phyloP scores from a whole-genome alignment of 2,329 filamentous ascomycete genomes.

The Onygenales sp. region DNA sequence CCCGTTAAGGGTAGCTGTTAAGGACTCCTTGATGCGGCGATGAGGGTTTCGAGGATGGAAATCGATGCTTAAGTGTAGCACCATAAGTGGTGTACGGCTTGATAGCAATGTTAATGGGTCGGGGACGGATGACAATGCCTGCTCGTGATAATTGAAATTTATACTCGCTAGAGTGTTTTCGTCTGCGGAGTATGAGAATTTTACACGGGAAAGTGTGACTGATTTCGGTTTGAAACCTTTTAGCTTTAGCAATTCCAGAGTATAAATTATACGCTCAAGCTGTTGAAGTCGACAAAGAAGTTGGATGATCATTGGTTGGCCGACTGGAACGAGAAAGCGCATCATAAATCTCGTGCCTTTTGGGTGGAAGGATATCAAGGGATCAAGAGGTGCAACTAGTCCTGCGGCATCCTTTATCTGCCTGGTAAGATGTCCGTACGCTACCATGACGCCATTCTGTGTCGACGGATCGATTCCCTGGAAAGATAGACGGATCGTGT shows the following conservation, averaged over 20 bases:
- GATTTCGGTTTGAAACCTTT: conserved; percentile 23
- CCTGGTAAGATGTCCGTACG: conserved; percentile 23
- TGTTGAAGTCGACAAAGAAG: conserved; percentile 29
- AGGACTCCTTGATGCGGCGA: conserved; percentile 30
- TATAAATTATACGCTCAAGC: conserved; percentile 27
- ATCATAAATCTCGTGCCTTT: conserved; percentile 28
- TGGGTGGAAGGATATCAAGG: conserved; percentile 23
- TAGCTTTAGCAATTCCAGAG: conserved; percentile 24
- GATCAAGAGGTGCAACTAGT: conserved; percentile 20
- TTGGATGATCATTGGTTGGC: conserved; percentile 24
- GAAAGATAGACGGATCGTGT: conserved; percentile 29
- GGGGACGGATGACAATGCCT: conserved; percentile 10
- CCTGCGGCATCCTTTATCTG: conserved; percentile 18
- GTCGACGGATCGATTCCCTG: conserved; percentile 26
- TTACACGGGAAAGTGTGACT: conserved; percentile 26
- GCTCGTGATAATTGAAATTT: conserved; percentile 20
- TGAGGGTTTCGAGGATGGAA: conserved; percentile 30
- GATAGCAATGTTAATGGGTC: conserved; percentile 9
- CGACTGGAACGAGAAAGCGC: conserved; percentile 26
- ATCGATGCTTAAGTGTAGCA: conserved; percentile 20
- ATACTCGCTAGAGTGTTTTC: conserved; percentile 22
- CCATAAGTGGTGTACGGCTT: background rate
- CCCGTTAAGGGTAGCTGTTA: conserved; percentile 27
- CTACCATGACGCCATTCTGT: conserved; percentile 25
- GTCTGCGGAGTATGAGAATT: conserved; percentile 25